phyloP scores from a whole-genome alignment of 2,329 filamentous ascomycete species.

The Sporothrix protearum region DNA sequence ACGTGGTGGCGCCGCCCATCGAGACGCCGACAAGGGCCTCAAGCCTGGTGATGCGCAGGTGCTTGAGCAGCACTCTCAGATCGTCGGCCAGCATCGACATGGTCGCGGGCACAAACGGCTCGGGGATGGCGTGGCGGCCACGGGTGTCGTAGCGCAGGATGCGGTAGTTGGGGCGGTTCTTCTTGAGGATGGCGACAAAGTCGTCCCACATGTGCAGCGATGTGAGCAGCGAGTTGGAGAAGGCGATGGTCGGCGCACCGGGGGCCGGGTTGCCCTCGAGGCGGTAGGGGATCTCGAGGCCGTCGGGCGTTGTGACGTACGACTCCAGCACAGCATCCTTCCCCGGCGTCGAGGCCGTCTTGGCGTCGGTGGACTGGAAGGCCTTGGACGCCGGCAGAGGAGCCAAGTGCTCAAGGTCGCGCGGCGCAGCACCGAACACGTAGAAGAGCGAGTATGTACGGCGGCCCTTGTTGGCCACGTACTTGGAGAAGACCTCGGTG shows the following conservation, averaged over 20 bases:
- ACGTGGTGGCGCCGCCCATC: constrained; percentile 73
- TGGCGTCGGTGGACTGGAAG: constrained; percentile 54
- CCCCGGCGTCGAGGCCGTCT: constrained; percentile 51
- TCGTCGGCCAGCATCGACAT: constrained; percentile 67
- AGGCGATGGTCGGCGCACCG: constrained; percentile 67
- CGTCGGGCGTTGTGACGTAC: constrained; percentile 63
- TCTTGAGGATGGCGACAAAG: constrained; percentile 61
- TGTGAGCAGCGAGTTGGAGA: constrained; percentile 77
- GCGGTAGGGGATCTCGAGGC: constrained; percentile 65
- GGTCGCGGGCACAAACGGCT: constrained; percentile 49
- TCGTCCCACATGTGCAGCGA: constrained; percentile 77
- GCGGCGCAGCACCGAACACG: constrained; percentile 70
- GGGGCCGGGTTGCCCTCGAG: constrained; percentile 69
- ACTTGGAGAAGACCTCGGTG: constrained; percentile 55
- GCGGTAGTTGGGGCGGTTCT: constrained; percentile 60
- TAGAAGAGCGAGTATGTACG: constrained; percentile 71
- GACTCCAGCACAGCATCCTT: constrained; percentile 58
- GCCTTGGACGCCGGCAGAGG: constrained; percentile 44
- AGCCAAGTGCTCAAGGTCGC: constrained; percentile 61
- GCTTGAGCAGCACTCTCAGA: constrained; percentile 61
- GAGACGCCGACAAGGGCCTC: constrained; percentile 71
- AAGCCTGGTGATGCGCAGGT: constrained; percentile 64
- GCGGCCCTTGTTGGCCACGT: constrained; percentile 54
- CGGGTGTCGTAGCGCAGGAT: constrained; percentile 75
- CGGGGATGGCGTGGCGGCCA: constrained; percentile 56